A percentile compares a stretch with the other conserved stretches of the same genome.
Conservation (phyloP, 345 rosid species). For the Arabis hirsuta region DNA sequence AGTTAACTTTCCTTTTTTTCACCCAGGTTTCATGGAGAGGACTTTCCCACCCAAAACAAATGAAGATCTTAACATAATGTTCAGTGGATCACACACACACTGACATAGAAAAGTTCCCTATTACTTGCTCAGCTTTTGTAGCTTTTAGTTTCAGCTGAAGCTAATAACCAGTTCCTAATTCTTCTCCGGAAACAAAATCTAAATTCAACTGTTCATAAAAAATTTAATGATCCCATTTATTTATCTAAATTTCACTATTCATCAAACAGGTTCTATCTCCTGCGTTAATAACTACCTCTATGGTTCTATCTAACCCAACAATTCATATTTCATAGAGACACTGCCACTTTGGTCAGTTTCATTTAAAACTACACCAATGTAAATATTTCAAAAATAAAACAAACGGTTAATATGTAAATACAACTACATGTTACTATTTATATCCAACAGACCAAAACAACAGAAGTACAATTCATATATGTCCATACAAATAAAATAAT, state of each 20-base stretch:
- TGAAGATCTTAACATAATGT: constrained; percentile 1
- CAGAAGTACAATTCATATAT: neutral
- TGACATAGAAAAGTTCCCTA: constrained; percentile 1
- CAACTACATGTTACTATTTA: neutral
- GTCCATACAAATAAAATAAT: neutral
- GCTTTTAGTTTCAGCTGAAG: constrained; percentile 19
- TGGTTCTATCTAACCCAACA: neutral
- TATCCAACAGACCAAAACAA: constrained; percentile 21
- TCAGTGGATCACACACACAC: constrained; percentile 6
- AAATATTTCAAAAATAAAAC: neutral
- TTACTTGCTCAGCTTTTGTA: constrained; percentile 24
- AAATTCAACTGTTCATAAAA: constrained; percentile 17
- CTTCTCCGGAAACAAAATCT: neutral
- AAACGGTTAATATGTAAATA: neutral
- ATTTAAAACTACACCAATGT: neutral
- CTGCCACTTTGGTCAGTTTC: neutral
- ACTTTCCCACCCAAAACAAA: constrained; percentile 11
- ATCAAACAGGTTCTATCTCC: neutral
- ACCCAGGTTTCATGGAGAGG: constrained; percentile 19
- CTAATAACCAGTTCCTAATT: constrained; percentile 2
- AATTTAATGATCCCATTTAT: constrained; percentile 11
- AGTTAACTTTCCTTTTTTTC: neutral
- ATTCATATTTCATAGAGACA: constrained; percentile 8
- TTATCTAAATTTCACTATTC: too few species aligned
- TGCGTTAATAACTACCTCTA: constrained; percentile 30